phyloP scores from a whole-genome alignment of 1,284 basidiomycete species.

The Cryptococcus wingfieldii region DNA sequence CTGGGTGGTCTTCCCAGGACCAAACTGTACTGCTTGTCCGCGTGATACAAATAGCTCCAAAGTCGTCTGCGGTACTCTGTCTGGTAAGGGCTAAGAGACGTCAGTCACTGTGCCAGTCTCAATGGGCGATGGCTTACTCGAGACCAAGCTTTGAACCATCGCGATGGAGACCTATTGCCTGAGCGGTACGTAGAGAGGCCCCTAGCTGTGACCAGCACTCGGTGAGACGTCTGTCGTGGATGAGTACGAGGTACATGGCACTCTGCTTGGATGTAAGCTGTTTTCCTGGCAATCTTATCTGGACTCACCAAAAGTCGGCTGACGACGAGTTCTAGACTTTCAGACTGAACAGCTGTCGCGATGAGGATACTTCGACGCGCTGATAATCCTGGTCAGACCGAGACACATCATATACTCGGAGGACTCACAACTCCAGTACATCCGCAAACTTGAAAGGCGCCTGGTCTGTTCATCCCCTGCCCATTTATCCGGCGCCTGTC shows the following conservation, averaged over 20 bases:
- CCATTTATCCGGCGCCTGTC: constrained; percentile 77
- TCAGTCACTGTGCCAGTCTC: not conserved
- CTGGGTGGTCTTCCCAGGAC: constrained; percentile 83
- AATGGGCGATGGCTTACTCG: constrained; percentile 52
- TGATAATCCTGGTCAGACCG: constrained; percentile 35
- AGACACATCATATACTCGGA: not conserved
- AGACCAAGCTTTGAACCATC: constrained; percentile 72
- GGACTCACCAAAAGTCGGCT: constrained; percentile 70
- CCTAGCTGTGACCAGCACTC: constrained; percentile 96
- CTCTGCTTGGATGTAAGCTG: constrained; percentile 54
- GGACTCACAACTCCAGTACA: constrained; percentile 87
- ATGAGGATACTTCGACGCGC: constrained; percentile 80
- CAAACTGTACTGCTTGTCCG: constrained; percentile 71
- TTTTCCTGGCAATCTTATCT: not conserved
- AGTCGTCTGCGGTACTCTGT: constrained; percentile 86
- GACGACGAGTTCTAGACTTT: constrained; percentile 82
- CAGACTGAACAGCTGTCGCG: constrained; percentile 82
- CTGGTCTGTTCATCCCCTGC: constrained; percentile 70
- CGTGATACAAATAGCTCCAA: constrained; percentile 91
- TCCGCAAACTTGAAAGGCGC: constrained; percentile 72
- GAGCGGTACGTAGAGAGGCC: constrained; percentile 85
- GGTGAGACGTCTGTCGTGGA: constrained; percentile 49
- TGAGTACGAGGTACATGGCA: constrained; percentile 81
- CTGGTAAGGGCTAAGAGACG: constrained; percentile 57
- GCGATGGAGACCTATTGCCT: constrained; percentile 86